A percentile compares a stretch with the other conserved stretches of the same genome.
Conservation (phyloP, 208 protist genomes). For the Acanthamoeba castellanii region DNA sequence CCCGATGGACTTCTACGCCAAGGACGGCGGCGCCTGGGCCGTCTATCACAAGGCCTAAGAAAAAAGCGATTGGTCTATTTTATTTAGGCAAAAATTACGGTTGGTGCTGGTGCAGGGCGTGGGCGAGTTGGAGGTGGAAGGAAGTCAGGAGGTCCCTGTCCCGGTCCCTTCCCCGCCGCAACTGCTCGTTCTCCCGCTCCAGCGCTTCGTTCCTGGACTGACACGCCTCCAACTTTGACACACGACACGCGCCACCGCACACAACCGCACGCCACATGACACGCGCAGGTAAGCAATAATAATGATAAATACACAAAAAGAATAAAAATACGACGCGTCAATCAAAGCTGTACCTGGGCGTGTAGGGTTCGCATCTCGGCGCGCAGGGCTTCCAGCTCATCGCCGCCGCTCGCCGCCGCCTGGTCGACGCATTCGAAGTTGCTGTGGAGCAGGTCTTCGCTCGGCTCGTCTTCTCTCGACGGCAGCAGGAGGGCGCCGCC, state of each 20-base stretch:
- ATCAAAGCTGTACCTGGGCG: background rate
- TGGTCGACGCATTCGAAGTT: background rate
- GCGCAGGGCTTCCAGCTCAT: background rate
- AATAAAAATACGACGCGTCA: too few relatives aligned
- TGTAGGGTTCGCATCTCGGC: background rate
- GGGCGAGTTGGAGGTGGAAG: background rate
- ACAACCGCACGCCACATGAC: too few relatives aligned
- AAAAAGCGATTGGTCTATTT: background rate
- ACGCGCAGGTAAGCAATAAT: background rate
- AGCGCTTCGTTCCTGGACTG: background rate
- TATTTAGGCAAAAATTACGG: too few relatives aligned
- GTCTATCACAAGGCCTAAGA: slow-evolving; percentile 89
- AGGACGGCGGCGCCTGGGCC: slow-evolving; percentile 94
- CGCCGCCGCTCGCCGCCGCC: background rate
- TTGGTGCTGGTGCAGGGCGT: background rate
- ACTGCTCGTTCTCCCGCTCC: background rate
- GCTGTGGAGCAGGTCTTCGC: background rate
- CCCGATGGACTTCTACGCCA: slow-evolving; percentile 98
- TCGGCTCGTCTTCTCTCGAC: background rate
- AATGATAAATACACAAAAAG: too few relatives aligned
- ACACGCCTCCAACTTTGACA: background rate
- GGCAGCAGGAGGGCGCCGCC: background rate
- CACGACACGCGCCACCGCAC: background rate
- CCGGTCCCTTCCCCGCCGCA: background rate
- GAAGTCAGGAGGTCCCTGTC: background rate